Conservation (phyloP, 805 yeast species). For the Zygotorulaspora sp. region DNA sequence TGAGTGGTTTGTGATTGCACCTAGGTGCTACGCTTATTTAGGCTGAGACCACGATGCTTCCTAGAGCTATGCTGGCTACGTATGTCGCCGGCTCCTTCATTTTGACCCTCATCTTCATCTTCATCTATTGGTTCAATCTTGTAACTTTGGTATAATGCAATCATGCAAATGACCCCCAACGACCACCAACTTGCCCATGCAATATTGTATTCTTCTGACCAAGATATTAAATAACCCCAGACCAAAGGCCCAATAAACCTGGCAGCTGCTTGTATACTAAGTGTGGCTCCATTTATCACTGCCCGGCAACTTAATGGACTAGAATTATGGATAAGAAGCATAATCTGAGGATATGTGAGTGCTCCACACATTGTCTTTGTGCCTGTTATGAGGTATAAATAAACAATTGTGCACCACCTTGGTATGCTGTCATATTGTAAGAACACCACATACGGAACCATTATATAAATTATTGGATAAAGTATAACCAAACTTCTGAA, state of each 20-base stretch:
- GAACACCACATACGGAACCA: constrained; percentile 47
- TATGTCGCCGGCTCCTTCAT: constrained; percentile 9
- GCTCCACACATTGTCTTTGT: constrained; percentile 41
- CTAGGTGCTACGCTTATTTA: constrained; percentile 11
- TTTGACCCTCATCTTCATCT: constrained; percentile 21
- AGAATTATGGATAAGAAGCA: constrained; percentile 51
- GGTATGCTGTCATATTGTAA: constrained; percentile 37
- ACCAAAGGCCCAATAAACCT: constrained; percentile 52
- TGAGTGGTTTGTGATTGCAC: too few relatives aligned
- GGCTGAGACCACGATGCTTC: constrained; percentile 7
- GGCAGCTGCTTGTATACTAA: constrained; percentile 51
- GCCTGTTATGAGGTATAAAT: constrained; percentile 34
- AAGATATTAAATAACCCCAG: constrained; percentile 48
- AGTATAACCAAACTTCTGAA: constrained; percentile 39
- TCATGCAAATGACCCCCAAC: constrained; percentile 24
- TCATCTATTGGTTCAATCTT: constrained; percentile 30
- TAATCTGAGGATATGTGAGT: constrained; percentile 49
- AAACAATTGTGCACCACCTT: constrained; percentile 19
- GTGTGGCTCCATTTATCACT: constrained; percentile 53
- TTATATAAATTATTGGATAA: constrained; percentile 44
- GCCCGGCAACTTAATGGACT: constrained; percentile 53
- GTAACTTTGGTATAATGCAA: constrained; percentile 32
- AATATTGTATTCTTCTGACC: constrained; percentile 31
- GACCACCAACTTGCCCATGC: constrained; percentile 37
- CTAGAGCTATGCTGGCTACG: background rate